Base-by-base conservation (phyloP, 352 stramenopile genomes). In the Pythium folliculosum region DNA sequence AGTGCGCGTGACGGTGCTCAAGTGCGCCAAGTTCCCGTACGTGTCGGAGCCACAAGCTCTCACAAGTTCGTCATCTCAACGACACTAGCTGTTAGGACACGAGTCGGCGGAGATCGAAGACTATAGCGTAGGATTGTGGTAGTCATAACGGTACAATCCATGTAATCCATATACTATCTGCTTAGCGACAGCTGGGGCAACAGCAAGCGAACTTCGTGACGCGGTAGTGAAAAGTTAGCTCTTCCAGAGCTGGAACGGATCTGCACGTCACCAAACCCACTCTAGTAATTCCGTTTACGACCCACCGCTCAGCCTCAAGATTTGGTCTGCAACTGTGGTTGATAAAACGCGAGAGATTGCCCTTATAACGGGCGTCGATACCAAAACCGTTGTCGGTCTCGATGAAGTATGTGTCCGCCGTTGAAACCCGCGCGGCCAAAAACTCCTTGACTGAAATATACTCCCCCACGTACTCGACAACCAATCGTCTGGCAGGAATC, bases 41-140 rank as follows among this genome's bases (percentile, higher is more conserved):
- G 80, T 93, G 12, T 96, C 86, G 17, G 82, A 94, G 71, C 80
- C n/a, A n/a, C n/a, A n/a, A n/a, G n/a, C n/a, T n/a, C n/a, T n/a
- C n/a, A n/a, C n/a, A n/a, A n/a, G n/a, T n/a, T n/a, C n/a, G n/a
- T n/a, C n/a, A n/a, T n/a, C n/a, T n/a, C n/a, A n/a, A n/a, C n/a
- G n/a, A n/a, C n/a, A n/a, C n/a, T n/a, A n/a, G n/a, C n/a, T n/a
- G n/a, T n/a, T n/a, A n/a, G n/a, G n/a, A n/a, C n/a, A n/a, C n/a
- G n/a, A n/a, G n/a, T n/a, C n/a, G n/a, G n/a, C n/a, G n/a, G n/a
- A n/a, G n/a, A n/a, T n/a, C n/a, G n/a, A n/a, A n/a, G n/a, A n/a
- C n/a, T n/a, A n/a, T n/a, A n/a, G n/a, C n/a, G n/a, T n/a, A n/a
- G n/a, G n/a, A n/a, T n/a, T n/a, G n/a, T n/a, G n/a, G n/a, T n/a